Conservation (phyloP, 225 moss, liverwort and hornwort genomes). For the Physcomitrellopsis africana region DNA sequence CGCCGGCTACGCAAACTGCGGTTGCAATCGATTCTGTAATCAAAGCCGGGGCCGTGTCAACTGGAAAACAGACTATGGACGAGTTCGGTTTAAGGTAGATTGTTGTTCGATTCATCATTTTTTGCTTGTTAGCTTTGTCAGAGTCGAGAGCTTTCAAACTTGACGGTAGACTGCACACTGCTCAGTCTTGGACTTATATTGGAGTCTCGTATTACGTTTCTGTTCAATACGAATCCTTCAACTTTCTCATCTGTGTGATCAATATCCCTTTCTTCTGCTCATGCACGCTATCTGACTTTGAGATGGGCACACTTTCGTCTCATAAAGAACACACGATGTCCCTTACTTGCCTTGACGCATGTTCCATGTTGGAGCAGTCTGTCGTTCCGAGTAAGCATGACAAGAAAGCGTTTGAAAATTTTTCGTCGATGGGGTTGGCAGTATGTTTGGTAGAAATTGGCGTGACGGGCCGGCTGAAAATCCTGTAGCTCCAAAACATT, state of each 20-base stretch:
- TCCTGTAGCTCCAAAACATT: conserved; percentile 50
- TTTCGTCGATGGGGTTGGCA: conserved; percentile 44
- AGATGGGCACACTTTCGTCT: not conserved
- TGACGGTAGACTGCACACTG: no score
- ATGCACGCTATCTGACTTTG: no score
- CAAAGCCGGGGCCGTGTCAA: conserved; percentile 40
- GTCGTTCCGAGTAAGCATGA: conserved; percentile 27
- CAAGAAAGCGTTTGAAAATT: conserved; percentile 34
- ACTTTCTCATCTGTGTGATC: no score
- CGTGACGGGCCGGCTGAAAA: conserved; percentile 47
- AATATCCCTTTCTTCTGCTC: not conserved
- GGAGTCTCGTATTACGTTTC: no score
- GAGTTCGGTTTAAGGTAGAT: conserved; percentile 58
- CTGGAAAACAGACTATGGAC: conserved; percentile 56
- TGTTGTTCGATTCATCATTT: not conserved
- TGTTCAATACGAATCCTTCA: no score
- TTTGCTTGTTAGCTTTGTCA: not conserved
- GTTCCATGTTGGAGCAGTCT: conserved; percentile 33
- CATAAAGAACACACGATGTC: conserved; percentile 3
- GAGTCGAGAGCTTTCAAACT: not conserved
- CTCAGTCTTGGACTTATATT: no score
- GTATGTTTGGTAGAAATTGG: conserved; percentile 60
- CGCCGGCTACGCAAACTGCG: conserved; percentile 46
- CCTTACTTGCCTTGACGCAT: conserved; percentile 27
- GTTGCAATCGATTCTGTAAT: conserved; percentile 36